Evolutionary conservation across 1,284 basidiomycete species (phyloP).

Genomic region (Ustilago curta): DNA sequence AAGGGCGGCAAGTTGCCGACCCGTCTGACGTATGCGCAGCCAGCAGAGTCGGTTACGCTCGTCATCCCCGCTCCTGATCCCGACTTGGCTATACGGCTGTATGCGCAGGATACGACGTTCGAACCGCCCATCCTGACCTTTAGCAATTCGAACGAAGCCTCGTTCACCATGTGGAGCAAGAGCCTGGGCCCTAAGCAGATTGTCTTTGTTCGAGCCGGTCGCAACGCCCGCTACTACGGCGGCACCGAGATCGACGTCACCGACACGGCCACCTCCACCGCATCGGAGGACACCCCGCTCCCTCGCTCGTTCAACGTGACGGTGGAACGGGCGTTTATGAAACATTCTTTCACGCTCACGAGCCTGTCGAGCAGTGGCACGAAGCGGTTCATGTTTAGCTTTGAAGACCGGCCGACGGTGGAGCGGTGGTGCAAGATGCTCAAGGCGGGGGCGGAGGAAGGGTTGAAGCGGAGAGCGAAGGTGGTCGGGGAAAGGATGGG

Average conservation of each 20-base stretch:
- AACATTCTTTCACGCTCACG: conserved; percentile 53
- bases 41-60: conserved; percentile 58
- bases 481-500: neutral
- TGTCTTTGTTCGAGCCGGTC: conserved; percentile 61
- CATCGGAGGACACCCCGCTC: conserved; percentile 24
- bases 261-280: neutral
- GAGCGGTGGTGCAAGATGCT: conserved; percentile 27
- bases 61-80: conserved; percentile 60
- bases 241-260: conserved; percentile 33
- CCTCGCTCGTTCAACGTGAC: conserved; percentile 49
- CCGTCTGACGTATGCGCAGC: conserved; percentile 55
- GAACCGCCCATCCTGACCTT: conserved; percentile 66
- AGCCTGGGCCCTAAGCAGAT: conserved; percentile 55
- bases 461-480: conserved; percentile 17
- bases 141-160: conserved; percentile 32
- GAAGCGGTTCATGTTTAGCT: conserved; percentile 58
- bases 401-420: conserved; percentile 38
- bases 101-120: conserved; percentile 60
- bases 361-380: neutral
- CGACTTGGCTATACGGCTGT: conserved; percentile 60
- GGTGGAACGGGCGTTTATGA: conserved; percentile 61
- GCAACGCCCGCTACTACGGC: conserved; percentile 55
- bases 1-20: conserved; percentile 51
- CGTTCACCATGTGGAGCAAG: conserved; percentile 61
- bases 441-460: conserved; percentile 12